Evolutionary conservation across 306 rosid genomes (phyloP).

Genomic region (Gleditsia sinensis): DNA sequence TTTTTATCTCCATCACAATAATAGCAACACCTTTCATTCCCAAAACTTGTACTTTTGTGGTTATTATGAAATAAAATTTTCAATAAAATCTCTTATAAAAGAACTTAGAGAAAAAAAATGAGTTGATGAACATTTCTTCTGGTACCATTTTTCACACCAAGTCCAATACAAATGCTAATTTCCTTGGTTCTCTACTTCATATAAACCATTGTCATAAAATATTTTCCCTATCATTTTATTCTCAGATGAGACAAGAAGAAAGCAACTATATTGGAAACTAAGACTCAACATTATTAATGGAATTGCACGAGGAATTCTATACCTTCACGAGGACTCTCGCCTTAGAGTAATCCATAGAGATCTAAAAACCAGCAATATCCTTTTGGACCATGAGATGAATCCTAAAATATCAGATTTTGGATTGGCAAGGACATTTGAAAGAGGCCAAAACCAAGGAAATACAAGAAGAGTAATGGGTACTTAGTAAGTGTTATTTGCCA

Average conservation of each 20-base stretch:
- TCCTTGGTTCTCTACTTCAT: neutral
- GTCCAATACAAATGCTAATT: neutral
- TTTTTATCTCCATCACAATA: no score
- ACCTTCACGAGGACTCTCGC: conserved; percentile 54
- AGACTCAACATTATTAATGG: conserved; percentile 42
- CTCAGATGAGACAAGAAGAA: conserved; percentile 35
- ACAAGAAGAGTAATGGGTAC: conserved; percentile 55
- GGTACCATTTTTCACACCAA: neutral
- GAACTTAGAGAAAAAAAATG: neutral
- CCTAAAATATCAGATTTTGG: conserved; percentile 62
- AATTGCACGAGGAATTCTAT: conserved; percentile 48
- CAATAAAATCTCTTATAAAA: neutral
- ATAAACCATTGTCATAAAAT: neutral
- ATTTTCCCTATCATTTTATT: neutral
- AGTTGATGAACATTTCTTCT: neutral
- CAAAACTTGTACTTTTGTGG: neutral
- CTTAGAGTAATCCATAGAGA: conserved; percentile 53
- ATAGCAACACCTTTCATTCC: neutral
- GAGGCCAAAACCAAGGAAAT: conserved; percentile 32
- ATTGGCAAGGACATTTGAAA: conserved; percentile 46
- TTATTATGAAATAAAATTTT: neutral
- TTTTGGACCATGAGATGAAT: conserved; percentile 47
- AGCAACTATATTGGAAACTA: conserved; percentile 39
- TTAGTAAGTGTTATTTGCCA: conserved; percentile 30
- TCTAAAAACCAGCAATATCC: conserved; percentile 50